Evolutionary conservation across 2,329 filamentous ascomycete species (phyloP), one percentile per base, ranked within the genome.

Genomic region (Nemania sp.): DNA sequence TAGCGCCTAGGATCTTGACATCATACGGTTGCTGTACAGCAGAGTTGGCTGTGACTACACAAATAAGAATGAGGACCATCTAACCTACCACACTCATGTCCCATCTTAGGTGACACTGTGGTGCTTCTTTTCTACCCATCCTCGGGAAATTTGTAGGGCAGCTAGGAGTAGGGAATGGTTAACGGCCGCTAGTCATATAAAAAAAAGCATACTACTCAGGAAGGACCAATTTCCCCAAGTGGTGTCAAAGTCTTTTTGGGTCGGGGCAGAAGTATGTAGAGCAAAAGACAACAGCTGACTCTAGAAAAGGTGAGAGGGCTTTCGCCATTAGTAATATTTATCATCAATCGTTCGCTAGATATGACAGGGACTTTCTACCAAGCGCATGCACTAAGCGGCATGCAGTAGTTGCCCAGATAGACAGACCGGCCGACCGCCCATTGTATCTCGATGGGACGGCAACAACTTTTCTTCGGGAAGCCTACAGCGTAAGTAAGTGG

Each of bases 241-340:
- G 2, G 15, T 24, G 22, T 26, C 10, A 24, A 49, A 49, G 7
- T 10, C 22, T 22, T 24, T 2, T 10, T 4, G 0, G n/a, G 20
- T 22, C 20, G n/a, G 26, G 20, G n/a, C 5, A 24, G 2, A 49
- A 24, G 10, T 24, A 1, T 8, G 45, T 15, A 41, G 5, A 41
- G 38, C 18, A 5, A 24, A 52, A 15, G 22, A n/a, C 22, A 29
- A 32, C 43, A 51, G 3, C 3, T 11, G 24, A 56, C 6, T 43
- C n/a, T 26, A 13, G 47, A 35, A 11, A 52, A 51, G 5, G 49
- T 57, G 41, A 60, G 52, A 53, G 13, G 20, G 20, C 11, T 61
- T 20, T 51, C 13, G 29, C 35, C 20, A 64, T 49, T 59, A 67
- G 59, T 60, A 67, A 54, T 69, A 60, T 63, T 52, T 61, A 27